Evolutionary conservation across 1,139 yeast genomes (phyloP).

Genomic region (Candida sp.): DNA sequence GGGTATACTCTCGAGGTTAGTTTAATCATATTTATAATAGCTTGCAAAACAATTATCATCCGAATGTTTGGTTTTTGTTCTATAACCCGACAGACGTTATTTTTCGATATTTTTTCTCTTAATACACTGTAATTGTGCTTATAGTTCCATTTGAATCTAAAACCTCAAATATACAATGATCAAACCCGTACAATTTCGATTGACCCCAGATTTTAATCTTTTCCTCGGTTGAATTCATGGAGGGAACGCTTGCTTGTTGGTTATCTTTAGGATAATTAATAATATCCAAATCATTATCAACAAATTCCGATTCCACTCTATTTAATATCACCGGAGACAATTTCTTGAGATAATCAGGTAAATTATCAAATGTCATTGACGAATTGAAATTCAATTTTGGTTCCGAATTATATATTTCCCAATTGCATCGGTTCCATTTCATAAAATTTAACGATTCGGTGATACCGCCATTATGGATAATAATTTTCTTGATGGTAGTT

Average conservation of each 20-base stretch:
- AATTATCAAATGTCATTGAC: slow-evolving; percentile 30
- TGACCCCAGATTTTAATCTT: slow-evolving; percentile 48
- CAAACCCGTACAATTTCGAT: slow-evolving; percentile 44
- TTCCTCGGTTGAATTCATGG: slow-evolving; percentile 1
- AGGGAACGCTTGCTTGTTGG: slow-evolving; percentile 3
- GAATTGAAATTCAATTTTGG: slow-evolving; percentile 16
- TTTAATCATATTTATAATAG: too few species aligned
- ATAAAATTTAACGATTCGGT: slow-evolving; percentile 46
- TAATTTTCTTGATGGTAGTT: slow-evolving; percentile 27
- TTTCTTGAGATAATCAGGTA: slow-evolving; percentile 19
- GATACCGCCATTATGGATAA: slow-evolving; percentile 50
- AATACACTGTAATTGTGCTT: slow-evolving; percentile 10
- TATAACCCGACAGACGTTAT: too few species aligned
- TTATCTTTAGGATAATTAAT: slow-evolving; percentile 18
- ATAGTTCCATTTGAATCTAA: slow-evolving; percentile 24
- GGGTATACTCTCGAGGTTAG: too few species aligned
- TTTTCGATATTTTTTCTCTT: not conserved
- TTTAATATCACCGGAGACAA: slow-evolving; percentile 45
- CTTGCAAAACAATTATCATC: too few species aligned
- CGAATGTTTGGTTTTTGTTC: too few species aligned
- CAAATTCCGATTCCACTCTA: slow-evolving; percentile 47
- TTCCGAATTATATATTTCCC: slow-evolving; percentile 20
- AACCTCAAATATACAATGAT: slow-evolving; percentile 52
- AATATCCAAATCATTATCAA: slow-evolving; percentile 36
- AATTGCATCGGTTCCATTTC: slow-evolving; percentile 47